Base-by-base conservation (phyloP, 1,284 basidiomycete genomes). In the Rhodofomes roseus region DNA sequence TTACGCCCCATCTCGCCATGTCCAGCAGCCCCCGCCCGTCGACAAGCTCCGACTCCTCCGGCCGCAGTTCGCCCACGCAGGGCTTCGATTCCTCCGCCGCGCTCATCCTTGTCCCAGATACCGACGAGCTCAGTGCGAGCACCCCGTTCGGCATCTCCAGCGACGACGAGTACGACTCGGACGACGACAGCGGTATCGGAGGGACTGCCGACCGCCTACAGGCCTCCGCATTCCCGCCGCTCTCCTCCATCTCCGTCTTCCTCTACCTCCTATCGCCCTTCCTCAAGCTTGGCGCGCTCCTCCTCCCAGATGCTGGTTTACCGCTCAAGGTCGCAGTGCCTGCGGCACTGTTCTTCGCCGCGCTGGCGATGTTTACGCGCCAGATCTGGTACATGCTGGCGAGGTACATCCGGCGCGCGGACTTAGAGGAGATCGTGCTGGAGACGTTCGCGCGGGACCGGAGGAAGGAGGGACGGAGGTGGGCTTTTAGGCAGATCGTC, bases 371-470 rank as follows among this genome's bases (percentile, higher is more conserved):
- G 16, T 83, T 87, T 62, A 78, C 84, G 39, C 77, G 86, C 46
- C 87, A 89, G 65, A 75, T 91, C 54, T 88, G 86, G 84, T 89
- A 87, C 72, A 82, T 90, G 77, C 79, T 91, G 14, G 82, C 85
- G 50, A 80, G 85, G 40, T 88, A 91, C 69, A 75, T 87, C 51
- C 81, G 82, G 63, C 80, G 83, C 68, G 77, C 80, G 34, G 84
- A 88, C 60, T 68, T 86, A 43, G 84, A 87, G 68, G 86, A 88
- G 60, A 77, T 90, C 31, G 69, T 90, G 54, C 66, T 85, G 16
- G 80, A 87, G 65, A 76, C 82, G 2, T 82, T 90, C 66, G 81
- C 84, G n/a, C 77, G 79, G 58, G 80, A 81, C 36, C 74, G 78
- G 65, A 78, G 78, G 18, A 82, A 78, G 69, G 80, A 81, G 65